These are phyloP conservation scores for Leishmania amazonensis DNA, from an alignment of 208 protist species.

Conservation along the genomic window DNA sequence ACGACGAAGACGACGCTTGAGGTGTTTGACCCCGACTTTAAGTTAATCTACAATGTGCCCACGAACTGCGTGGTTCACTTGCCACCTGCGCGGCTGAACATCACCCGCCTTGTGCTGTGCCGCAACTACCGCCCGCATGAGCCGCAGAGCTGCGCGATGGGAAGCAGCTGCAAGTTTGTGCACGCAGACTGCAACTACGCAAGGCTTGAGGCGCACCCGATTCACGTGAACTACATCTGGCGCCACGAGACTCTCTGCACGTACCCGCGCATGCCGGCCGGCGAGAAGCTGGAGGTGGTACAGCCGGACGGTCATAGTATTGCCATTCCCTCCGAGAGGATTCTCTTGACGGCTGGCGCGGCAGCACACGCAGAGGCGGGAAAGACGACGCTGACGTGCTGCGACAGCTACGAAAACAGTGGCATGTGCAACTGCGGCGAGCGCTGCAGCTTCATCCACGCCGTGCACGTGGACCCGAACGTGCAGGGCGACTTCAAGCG, in stretches of 20 bases:
- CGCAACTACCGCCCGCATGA: slow-evolving; percentile 65
- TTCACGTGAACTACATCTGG: slow-evolving; percentile 89
- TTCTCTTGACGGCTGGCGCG: slow-evolving; percentile 32
- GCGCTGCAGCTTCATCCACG: slow-evolving; percentile 82
- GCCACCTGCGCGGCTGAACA: slow-evolving; percentile 74
- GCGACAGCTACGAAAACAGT: slow-evolving; percentile 44
- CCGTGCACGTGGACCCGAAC: slow-evolving; percentile 70
- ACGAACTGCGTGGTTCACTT: slow-evolving; percentile 53
- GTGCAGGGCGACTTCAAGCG: slow-evolving; percentile 69
- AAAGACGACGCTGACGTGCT: slow-evolving; percentile 7
- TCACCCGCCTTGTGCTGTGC: slow-evolving; percentile 84
- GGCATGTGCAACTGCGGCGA: slow-evolving; percentile 81
- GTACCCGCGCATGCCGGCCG: slow-evolving; percentile 60
- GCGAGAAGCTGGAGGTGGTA: slow-evolving; percentile 16
- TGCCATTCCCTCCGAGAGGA: slow-evolving; percentile 36
- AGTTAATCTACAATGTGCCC: slow-evolving; percentile 65
- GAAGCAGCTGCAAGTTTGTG: slow-evolving; percentile 78
- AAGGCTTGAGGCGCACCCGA: slow-evolving; percentile 54
- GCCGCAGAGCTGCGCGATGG: slow-evolving; percentile 61
- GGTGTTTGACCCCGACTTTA: slow-evolving; percentile 76
- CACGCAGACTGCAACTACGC: slow-evolving; percentile 64
- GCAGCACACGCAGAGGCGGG: not conserved
- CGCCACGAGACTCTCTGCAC: slow-evolving; percentile 60
- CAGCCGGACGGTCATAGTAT: slow-evolving; percentile 32
- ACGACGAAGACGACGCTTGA: slow-evolving; percentile 20